Conservation (phyloP, 2,329 filamentous ascomycete species). For the Talaromyces sp. region DNA sequence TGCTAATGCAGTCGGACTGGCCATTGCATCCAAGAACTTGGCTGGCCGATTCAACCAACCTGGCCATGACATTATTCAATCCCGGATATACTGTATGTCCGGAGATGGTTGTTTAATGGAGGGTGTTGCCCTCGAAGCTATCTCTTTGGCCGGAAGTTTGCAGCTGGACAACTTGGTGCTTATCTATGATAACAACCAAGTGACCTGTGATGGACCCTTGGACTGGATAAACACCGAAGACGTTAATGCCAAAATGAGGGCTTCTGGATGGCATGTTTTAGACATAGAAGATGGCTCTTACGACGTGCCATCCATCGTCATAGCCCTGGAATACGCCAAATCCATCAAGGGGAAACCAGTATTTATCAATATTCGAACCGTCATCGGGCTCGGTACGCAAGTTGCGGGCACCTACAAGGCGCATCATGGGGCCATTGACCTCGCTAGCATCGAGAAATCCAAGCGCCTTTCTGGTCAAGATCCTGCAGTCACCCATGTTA, state of each 20-base stretch:
- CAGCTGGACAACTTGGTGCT: constrained; percentile 51
- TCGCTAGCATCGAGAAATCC: not conserved
- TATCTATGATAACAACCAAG: constrained; percentile 56
- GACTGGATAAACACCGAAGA: constrained; percentile 52
- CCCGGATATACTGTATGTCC: constrained; percentile 53
- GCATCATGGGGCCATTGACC: not conserved
- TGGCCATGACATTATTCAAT: constrained; percentile 45
- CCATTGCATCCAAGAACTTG: constrained; percentile 54
- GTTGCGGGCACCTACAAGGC: constrained; percentile 27
- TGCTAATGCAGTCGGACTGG: constrained; percentile 57
- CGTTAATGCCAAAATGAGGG: constrained; percentile 53
- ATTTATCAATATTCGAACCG: constrained; percentile 54
- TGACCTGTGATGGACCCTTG: constrained; percentile 54
- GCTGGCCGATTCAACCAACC: constrained; percentile 51
- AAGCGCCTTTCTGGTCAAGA: not conserved
- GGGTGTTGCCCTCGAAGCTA: constrained; percentile 51
- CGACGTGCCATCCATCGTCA: constrained; percentile 45
- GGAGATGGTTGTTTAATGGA: constrained; percentile 55
- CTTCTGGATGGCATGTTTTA: constrained; percentile 53
- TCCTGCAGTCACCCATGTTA: not conserved
- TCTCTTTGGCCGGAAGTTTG: constrained; percentile 51
- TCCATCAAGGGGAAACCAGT: constrained; percentile 46
- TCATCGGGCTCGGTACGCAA: constrained; percentile 51
- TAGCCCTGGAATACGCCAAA: constrained; percentile 44
- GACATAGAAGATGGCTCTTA: constrained; percentile 51